These are phyloP conservation scores for Penicillium capsulatum DNA, from an alignment of 2,329 filamentous ascomycete species.

Conservation along the genomic window DNA sequence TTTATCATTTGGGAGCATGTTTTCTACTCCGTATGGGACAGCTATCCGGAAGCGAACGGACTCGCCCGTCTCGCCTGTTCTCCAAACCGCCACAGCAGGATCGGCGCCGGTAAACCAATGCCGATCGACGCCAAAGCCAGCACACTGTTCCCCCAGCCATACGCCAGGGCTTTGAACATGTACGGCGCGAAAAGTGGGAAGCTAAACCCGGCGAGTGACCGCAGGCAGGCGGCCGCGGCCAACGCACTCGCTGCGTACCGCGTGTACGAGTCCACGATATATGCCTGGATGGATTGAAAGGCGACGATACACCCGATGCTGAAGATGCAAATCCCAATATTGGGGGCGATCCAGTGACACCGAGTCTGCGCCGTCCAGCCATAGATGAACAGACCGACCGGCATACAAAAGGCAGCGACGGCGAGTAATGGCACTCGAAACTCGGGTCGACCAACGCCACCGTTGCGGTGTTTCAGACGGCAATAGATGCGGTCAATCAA, in stretches of 20 bases:
- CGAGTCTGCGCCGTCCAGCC: slow-evolving; percentile 2
- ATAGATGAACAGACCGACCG: slow-evolving; percentile 49
- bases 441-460: slow-evolving; percentile 46
- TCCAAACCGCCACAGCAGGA: slow-evolving; percentile 6
- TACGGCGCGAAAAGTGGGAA: slow-evolving; percentile 33
- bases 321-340: slow-evolving; percentile 48
- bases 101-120: slow-evolving; percentile 41
- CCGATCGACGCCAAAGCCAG: slow-evolving; percentile 32
- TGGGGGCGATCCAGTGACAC: slow-evolving; percentile 40
- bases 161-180: slow-evolving; percentile 26
- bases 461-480: slow-evolving; percentile 40
- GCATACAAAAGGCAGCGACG: neutral
- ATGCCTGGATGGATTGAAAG: slow-evolving; percentile 38
- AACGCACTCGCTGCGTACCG: slow-evolving; percentile 29
- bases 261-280: slow-evolving; percentile 30
- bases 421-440: slow-evolving; percentile 51
- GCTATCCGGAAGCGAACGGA: neutral
- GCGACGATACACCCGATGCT: slow-evolving; percentile 39
- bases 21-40: too few relatives aligned
- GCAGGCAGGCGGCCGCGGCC: slow-evolving; percentile 22
- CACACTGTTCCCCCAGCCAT: slow-evolving; percentile 32
- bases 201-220: slow-evolving; percentile 29
- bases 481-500: slow-evolving; percentile 46
- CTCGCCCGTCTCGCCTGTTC: neutral
- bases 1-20: too few relatives aligned